Evolutionary conservation across 768 basidiomycete genomes (phyloP).

Genomic region (Kwoniella sp.): DNA sequence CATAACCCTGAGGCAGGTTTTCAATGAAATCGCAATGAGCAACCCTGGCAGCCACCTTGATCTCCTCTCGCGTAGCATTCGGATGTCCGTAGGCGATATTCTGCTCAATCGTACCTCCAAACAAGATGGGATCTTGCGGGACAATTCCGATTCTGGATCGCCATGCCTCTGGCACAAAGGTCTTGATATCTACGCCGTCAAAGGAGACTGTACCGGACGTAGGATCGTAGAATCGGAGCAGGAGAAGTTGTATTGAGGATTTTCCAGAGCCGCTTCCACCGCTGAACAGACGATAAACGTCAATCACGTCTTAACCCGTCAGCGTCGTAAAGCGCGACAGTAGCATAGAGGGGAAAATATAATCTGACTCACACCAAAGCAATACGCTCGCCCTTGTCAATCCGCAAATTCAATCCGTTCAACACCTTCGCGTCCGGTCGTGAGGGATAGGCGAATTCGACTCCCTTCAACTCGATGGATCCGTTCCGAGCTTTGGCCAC

Average conservation of each 20-base stretch:
- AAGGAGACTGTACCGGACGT: slow-evolving; percentile 75
- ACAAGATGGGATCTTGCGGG: slow-evolving; percentile 86
- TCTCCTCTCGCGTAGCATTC: slow-evolving; percentile 68
- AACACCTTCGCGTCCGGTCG: slow-evolving; percentile 76
- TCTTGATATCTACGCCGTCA: slow-evolving; percentile 84
- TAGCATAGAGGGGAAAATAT: background rate
- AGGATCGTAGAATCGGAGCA: slow-evolving; percentile 86
- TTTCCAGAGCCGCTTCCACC: slow-evolving; percentile 92
- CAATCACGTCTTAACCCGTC: background rate
- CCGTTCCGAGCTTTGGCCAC: slow-evolving; percentile 57
- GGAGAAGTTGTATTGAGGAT: slow-evolving; percentile 84
- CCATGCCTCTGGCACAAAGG: slow-evolving; percentile 83
- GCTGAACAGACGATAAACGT: slow-evolving; percentile 58
- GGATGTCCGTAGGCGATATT: slow-evolving; percentile 87
- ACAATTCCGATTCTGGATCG: slow-evolving; percentile 83
- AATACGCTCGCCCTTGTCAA: slow-evolving; percentile 81
- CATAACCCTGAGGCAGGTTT: slow-evolving; percentile 88
- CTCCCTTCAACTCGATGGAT: slow-evolving; percentile 73
- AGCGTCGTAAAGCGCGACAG: background rate
- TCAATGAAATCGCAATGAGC: slow-evolving; percentile 96
- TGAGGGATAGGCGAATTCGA: slow-evolving; percentile 86
- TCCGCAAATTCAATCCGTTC: slow-evolving; percentile 75
- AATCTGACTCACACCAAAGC: slow-evolving; percentile 77
- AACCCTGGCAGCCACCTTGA: slow-evolving; percentile 80
- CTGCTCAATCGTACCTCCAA: slow-evolving; percentile 87